Evolutionary conservation across 1,284 basidiomycete genomes (phyloP).

Genomic region (Volvariella volvacea): DNA sequence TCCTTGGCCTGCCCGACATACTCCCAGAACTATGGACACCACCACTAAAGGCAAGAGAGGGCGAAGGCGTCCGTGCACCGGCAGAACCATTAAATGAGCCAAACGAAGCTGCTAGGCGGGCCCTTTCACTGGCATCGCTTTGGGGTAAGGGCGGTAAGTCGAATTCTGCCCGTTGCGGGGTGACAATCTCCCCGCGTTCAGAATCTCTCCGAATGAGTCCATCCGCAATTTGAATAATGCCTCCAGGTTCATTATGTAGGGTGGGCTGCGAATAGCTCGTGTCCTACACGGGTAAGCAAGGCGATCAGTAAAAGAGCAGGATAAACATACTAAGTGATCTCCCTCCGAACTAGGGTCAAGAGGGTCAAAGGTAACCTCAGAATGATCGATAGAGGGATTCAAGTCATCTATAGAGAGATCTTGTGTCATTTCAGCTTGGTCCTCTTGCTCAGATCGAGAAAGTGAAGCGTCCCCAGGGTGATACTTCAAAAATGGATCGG

Average conservation of each 20-base stretch:
- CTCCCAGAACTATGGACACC: conserved; percentile 10
- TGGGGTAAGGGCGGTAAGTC: neutral
- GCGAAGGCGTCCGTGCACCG: conserved; percentile 18
- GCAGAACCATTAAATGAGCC: conserved; percentile 15
- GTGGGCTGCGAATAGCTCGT: no score
- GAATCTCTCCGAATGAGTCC: no score
- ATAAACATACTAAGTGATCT: neutral
- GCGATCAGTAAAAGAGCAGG: no score
- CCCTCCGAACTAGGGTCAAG: neutral
- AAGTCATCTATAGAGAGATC: conserved; percentile 18
- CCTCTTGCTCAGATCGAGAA: conserved; percentile 13
- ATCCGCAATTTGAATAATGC: no score
- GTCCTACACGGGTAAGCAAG: no score
- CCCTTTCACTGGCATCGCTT: neutral
- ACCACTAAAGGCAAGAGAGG: conserved; percentile 11
- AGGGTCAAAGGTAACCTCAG: conserved; percentile 17
- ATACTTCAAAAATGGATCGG: conserved; percentile 16
- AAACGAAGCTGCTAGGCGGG: conserved; percentile 3
- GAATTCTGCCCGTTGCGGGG: conserved; percentile 6
- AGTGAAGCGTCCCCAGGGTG: conserved; percentile 19
- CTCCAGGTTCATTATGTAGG: no score
- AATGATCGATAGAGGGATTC: conserved; percentile 21
- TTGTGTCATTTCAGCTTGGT: conserved; percentile 6
- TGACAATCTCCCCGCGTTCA: conserved; percentile 3
- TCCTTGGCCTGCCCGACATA: conserved; percentile 27